Base-by-base conservation (phyloP, 2,329 filamentous ascomycete species). In the Amauroascus niger region DNA sequence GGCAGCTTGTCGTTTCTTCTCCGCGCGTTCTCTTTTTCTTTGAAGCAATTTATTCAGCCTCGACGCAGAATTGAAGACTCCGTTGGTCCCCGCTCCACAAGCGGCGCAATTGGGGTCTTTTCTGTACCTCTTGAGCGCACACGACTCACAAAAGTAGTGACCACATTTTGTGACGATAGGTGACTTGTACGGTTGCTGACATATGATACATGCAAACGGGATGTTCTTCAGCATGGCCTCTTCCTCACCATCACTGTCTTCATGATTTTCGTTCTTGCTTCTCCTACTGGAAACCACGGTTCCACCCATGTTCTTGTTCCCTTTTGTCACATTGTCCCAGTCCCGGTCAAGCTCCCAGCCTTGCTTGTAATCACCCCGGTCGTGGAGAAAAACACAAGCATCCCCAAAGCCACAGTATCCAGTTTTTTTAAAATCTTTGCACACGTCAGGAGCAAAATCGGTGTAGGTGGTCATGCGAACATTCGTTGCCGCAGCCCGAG, bases 321-420 rank as follows among this genome's bases (percentile, higher is more conserved):
- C 77, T 62, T 80, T 76, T 6, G 82, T 87, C 1, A 84, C 82
- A 33, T 81, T 84, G 66, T 98, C 93, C 93, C 93, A 98, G 47
- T 97, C 91, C 50, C 80, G 79, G 68, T 98, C 93, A 3, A 98
- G 77, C 67, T 97, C 88, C 93, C 93, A 98, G 2, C 93, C 93
- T 66, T 90, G 86, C 62, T 91, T 88, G 63, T 82, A 83, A 62
- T 81, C 79, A 60, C 82, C 80, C 39, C 81, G 71, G 8, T 76
- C 75, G 60, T 84, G 81, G 16, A 82, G 66, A 64, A 80, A 84
- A 60, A 82, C 95, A 74, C 90, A 95, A 57, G 78, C 83, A 66
- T 93, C 87, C 26, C 86, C 84, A 59, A 84, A 86, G 1, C 83
- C 82, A 61, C 80, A 82, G 63, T 58, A 84, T 0, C 85, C 85